Conservation (phyloP, 192 early-diverging fungal genomes). For the Coemansia sp. region DNA sequence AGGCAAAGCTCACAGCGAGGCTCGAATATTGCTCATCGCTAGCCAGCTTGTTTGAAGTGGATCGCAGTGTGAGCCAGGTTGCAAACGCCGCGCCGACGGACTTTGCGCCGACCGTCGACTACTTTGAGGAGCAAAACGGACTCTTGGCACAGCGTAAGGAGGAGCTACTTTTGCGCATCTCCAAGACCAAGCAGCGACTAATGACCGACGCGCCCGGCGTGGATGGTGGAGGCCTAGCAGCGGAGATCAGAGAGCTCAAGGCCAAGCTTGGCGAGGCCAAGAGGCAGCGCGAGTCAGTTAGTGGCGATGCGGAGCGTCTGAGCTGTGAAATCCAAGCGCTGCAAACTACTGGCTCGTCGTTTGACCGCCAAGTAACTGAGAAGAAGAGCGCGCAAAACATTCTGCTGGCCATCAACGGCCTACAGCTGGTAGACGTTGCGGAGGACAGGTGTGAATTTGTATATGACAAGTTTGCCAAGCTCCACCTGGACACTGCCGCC, state of each 20-base stretch:
- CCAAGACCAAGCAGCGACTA: conserved; percentile 30
- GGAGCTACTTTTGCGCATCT: conserved; percentile 36
- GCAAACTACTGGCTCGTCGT: conserved; percentile 29
- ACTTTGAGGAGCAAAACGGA: conserved; percentile 32
- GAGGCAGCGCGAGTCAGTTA: conserved; percentile 19
- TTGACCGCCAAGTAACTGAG: conserved; percentile 40
- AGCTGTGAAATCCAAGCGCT: conserved; percentile 30
- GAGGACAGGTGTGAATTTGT: conserved; percentile 47
- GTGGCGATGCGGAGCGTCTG: conserved; percentile 19
- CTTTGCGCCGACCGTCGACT: conserved; percentile 12
- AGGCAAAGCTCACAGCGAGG: conserved; percentile 41
- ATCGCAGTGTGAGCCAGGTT: conserved; percentile 30
- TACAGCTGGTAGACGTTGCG: conserved; percentile 30
- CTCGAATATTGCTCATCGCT: conserved; percentile 49
- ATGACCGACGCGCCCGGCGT: conserved; percentile 20
- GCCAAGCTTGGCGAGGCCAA: conserved; percentile 13
- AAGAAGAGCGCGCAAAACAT: conserved; percentile 46
- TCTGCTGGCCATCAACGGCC: conserved; percentile 49
- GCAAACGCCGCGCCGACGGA: conserved; percentile 11
- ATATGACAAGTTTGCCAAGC: conserved; percentile 45
- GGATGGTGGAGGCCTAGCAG: conserved; percentile 10
- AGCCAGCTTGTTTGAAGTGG: conserved; percentile 40
- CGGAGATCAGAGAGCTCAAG: conserved; percentile 36
- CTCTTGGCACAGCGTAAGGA: conserved; percentile 23
- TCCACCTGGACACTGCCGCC: conserved; percentile 34